Conservation (phyloP, 805 yeast species). For the Teunomyces panamensis region DNA sequence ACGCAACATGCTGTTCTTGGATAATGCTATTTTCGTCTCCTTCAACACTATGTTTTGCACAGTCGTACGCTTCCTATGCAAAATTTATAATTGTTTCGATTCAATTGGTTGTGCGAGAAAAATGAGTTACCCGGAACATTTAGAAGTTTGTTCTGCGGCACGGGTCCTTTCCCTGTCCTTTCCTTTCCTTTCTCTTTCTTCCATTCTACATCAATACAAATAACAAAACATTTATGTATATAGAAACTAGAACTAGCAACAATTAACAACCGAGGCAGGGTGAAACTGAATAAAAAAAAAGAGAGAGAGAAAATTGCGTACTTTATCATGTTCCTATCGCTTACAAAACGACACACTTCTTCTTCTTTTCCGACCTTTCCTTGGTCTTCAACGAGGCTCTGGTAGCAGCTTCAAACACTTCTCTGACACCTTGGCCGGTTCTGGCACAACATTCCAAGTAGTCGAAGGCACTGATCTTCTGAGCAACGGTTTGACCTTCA, state of each 20-base stretch:
- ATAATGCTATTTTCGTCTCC: no score
- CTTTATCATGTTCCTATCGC: background rate
- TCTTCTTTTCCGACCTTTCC: slow-evolving; percentile 28
- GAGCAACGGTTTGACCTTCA: slow-evolving; percentile 29
- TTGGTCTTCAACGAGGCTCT: slow-evolving; percentile 29
- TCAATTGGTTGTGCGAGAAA: background rate
- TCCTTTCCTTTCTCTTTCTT: background rate
- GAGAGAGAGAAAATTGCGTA: background rate
- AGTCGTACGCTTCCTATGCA: background rate
- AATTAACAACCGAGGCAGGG: background rate
- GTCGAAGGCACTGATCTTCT: slow-evolving; percentile 27
- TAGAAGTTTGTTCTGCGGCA: background rate
- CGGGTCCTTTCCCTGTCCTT: background rate
- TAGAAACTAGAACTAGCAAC: background rate
- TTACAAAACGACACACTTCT: slow-evolving; percentile 29
- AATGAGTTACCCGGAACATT: background rate
- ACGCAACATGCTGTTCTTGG: slow-evolving; percentile 8
- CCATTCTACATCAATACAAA: background rate
- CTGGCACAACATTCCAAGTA: slow-evolving; percentile 37
- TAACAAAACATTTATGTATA: background rate
- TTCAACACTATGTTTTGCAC: background rate
- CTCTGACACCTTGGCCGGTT: slow-evolving; percentile 31
- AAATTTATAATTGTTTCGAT: slow-evolving; percentile 3
- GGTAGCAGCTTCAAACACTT: slow-evolving; percentile 28
- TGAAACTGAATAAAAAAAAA: background rate